Evolutionary conservation across 2,329 filamentous ascomycete genomes (phyloP).

Genomic region (Canariomyces notabilis): DNA sequence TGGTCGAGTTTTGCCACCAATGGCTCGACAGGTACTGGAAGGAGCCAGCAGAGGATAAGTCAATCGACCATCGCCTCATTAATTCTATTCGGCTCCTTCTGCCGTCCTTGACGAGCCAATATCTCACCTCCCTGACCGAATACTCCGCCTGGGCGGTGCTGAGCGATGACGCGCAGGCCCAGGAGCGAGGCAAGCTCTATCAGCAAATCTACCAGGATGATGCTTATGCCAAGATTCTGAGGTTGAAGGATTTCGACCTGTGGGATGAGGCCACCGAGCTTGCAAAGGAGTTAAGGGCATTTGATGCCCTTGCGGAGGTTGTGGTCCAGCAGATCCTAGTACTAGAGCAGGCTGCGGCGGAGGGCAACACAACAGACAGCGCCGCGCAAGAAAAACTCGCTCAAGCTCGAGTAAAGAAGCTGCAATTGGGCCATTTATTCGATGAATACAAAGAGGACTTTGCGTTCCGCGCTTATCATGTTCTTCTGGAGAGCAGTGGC

Average conservation of each 20-base stretch:
- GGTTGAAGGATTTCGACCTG: constrained; percentile 49
- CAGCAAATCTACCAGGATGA: constrained; percentile 41
- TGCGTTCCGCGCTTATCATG: constrained; percentile 74
- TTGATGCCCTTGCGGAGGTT: constrained; percentile 52
- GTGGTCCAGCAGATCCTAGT: constrained; percentile 49
- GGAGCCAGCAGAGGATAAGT: constrained; percentile 14
- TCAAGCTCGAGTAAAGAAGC: constrained; percentile 42
- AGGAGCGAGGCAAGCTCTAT: constrained; percentile 42
- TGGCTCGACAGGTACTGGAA: constrained; percentile 48
- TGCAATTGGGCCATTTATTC: constrained; percentile 51
- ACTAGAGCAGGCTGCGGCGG: constrained; percentile 33
- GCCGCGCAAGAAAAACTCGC: constrained; percentile 36
- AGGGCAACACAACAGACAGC: constrained; percentile 33
- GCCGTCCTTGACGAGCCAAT: constrained; percentile 49
- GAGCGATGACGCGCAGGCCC: constrained; percentile 39
- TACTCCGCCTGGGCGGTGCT: constrained; percentile 46
- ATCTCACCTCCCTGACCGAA: constrained; percentile 51
- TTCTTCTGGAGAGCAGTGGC: constrained; percentile 63
- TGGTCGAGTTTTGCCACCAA: constrained; percentile 52
- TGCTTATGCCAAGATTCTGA: constrained; percentile 49
- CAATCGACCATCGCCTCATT: constrained; percentile 38
- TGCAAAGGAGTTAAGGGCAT: constrained; percentile 53
- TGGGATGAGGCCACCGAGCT: constrained; percentile 55
- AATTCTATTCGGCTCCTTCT: constrained; percentile 44
- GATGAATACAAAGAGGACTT: constrained; percentile 61